Evolutionary conservation across 2,329 filamentous ascomycete genomes (phyloP), one percentile per base, ranked within the genome.

Genomic region (Penicillium hesseltinei): DNA sequence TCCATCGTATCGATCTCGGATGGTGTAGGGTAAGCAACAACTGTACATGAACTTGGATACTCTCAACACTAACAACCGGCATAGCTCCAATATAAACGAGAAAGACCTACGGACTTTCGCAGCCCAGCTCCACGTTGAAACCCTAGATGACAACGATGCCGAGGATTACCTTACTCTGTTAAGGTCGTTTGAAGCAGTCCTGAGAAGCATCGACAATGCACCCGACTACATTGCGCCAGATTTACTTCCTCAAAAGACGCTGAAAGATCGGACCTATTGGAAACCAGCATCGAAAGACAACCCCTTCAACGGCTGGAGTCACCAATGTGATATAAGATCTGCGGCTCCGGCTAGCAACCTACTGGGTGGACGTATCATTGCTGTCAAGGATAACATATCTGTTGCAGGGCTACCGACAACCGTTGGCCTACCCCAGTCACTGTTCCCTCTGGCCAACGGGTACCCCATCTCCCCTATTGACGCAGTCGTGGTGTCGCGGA

Each of bases 301-400:
- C 57, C 73, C 73, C 13, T 56, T 78, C 23, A 79, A 78, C 63
- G 77, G 72, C n/a, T 79, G 77, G 77, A 74, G 74, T 40, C 72
- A 78, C 52, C 69, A 68, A 39, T 71, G 68, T 23, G 62, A 66
- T 3, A 63, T 77, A 13, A 62, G 58, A n/a, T 64, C 71, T 7
- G 55, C 63, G 4, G 56, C 57, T 42, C 69, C 69, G 4, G 51
- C 57, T 17, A 69, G 58, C 21, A 51, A 46, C 19, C 36, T 68
- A 15, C 67, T 76, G 8, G 58, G 51, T 13, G 72, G 69, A 10
- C 65, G 69, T 38, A 71, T 61, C 4, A 61, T 76, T 42, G 69
- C 68, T 1, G 64, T 75, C 53, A 76, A 77, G 59, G 73, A 77
- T 56, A 75, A 71, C 50, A 71, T 75, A 46, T 68, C 67, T 5